phyloP scores from a whole-genome alignment of 2,329 filamentous ascomycete genomes.

The Acrocalymma vagum region DNA sequence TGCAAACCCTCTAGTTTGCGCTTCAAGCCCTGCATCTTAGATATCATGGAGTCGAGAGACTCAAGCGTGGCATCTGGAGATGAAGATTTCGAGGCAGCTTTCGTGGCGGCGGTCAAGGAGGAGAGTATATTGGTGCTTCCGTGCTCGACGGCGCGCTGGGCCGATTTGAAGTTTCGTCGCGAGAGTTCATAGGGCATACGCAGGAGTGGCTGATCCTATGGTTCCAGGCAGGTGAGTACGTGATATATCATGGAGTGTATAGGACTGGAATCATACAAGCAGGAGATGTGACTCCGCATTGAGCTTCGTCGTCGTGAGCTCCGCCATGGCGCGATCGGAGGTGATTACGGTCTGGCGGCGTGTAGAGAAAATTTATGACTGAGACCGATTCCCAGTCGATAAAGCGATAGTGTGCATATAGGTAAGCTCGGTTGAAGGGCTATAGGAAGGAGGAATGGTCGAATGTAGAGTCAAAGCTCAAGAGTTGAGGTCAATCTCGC shows the following conservation, averaged over 20 bases:
- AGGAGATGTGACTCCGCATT: constrained; percentile 80
- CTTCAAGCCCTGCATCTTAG: constrained; percentile 85
- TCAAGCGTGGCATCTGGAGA: constrained; percentile 64
- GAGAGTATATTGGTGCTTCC: constrained; percentile 71
- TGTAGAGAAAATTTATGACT: constrained; percentile 1
- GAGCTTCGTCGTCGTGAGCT: constrained; percentile 68
- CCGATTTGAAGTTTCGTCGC: constrained; percentile 91
- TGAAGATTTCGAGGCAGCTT: constrained; percentile 68
- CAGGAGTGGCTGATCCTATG: constrained; percentile 92
- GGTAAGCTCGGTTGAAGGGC: constrained; percentile 2
- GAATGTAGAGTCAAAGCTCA: constrained; percentile 12
- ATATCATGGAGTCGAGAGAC: constrained; percentile 84
- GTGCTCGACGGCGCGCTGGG: constrained; percentile 79
- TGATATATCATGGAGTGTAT: background rate
- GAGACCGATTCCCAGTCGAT: background rate
- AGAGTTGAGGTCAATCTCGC: constrained; percentile 20
- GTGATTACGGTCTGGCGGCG: too few relatives aligned
- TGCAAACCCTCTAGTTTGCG: constrained; percentile 82
- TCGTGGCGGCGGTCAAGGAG: constrained; percentile 62
- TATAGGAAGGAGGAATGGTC: background rate
- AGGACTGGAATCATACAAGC: constrained; percentile 62
- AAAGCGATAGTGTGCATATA: background rate
- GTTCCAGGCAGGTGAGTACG: constrained; percentile 5
- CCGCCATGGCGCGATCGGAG: constrained; percentile 56
- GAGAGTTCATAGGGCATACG: constrained; percentile 92